Percentiles rank a stretch among this genome's conserved stretches.
These are phyloP conservation scores for Zhuliangozyma parablackwelliae DNA, from an alignment of 1,139 yeast genomes.

Conservation along the genomic window DNA sequence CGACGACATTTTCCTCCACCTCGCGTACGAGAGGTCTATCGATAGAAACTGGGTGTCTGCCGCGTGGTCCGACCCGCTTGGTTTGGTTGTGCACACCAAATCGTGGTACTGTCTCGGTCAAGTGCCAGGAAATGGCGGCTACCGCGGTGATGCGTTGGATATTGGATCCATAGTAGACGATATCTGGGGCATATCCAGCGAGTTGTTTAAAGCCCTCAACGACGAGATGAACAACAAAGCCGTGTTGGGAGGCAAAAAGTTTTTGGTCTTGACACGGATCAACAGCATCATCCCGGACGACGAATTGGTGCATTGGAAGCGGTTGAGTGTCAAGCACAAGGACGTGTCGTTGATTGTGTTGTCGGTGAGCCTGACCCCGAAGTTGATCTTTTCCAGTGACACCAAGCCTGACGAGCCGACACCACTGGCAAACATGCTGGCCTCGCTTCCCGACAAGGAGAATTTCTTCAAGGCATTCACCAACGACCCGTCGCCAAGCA, in stretches of 20 bases:
- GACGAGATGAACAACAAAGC: constrained; percentile 30
- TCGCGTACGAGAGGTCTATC: constrained; percentile 77
- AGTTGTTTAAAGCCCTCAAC: constrained; percentile 32
- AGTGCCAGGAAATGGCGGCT: constrained; percentile 1
- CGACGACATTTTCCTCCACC: constrained; percentile 76
- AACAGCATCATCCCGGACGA: constrained; percentile 76
- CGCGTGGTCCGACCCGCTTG: constrained; percentile 87
- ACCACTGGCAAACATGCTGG: background rate
- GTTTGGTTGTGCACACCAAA: constrained; percentile 57
- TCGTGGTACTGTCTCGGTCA: constrained; percentile 55
- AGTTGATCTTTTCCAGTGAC: constrained; percentile 38
- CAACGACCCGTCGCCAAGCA: constrained; percentile 20
- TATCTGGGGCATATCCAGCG: constrained; percentile 35
- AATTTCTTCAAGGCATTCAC: constrained; percentile 15
- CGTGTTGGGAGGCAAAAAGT: constrained; percentile 49
- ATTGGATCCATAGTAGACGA: constrained; percentile 35
- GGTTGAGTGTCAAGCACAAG: constrained; percentile 56
- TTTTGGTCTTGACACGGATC: constrained; percentile 62
- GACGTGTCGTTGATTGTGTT: constrained; percentile 66
- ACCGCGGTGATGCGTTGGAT: constrained; percentile 20
- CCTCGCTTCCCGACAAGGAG: constrained; percentile 7
- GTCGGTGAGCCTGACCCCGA: constrained; percentile 66
- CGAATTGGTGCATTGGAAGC: constrained; percentile 72
- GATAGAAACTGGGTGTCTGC: constrained; percentile 85
- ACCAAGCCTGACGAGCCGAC: background rate